Base-by-base conservation (phyloP, 2,329 filamentous ascomycete species). In the Leptographium radiaticola region DNA sequence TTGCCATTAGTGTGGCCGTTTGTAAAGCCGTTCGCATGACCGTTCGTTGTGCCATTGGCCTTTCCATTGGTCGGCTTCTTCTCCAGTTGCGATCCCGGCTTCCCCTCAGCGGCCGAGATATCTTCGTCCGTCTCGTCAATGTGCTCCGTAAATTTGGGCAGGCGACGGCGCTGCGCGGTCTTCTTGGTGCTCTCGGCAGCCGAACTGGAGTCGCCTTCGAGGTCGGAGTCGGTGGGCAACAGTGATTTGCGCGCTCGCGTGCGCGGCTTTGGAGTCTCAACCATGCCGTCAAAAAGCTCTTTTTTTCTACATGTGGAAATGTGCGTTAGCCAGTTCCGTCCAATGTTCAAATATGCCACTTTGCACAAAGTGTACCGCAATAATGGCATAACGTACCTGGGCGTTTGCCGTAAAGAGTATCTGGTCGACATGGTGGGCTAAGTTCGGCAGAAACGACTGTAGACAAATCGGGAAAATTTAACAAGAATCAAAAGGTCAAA, bases 221-320 rank as follows among this genome's bases (percentile, higher is more conserved):
- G 66, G 54, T 76, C 76, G 43, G 71, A 69, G 51, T 68, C 62
- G 39, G 71, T 67, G 50, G 74, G 68, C 30, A 72, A 72, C 9
- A 56, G 47, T 11, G 75, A 70, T 62, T 76, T 77, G 61, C 77
- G 74, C 61, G 75, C 71, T 47, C 69, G 68, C 55, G 71, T 70
- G 45, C 70, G 67, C 45, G 74, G 75, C 44, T 67, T 61, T 31
- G 77, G 77, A 10, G 77, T 81, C 65, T 80, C 76, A 56, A 81
- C 68, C 77, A 81, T 79, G 61, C 78, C 78, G 39, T 79, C 72
- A 61, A 79, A 81, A 55, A 79, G 73, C 63, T 80, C 77, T 67
- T 79, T 80, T 67, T 81, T 81, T 59, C 78, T 81, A 53, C 51
- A 18, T 34, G 15, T 20, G 15, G 18, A 53, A 16, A 15, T 31